Evolutionary conservation across 2,329 filamentous ascomycete genomes (phyloP), one percentile per base, ranked within the genome.

Genomic region (Neofusicoccum umdonicola): DNA sequence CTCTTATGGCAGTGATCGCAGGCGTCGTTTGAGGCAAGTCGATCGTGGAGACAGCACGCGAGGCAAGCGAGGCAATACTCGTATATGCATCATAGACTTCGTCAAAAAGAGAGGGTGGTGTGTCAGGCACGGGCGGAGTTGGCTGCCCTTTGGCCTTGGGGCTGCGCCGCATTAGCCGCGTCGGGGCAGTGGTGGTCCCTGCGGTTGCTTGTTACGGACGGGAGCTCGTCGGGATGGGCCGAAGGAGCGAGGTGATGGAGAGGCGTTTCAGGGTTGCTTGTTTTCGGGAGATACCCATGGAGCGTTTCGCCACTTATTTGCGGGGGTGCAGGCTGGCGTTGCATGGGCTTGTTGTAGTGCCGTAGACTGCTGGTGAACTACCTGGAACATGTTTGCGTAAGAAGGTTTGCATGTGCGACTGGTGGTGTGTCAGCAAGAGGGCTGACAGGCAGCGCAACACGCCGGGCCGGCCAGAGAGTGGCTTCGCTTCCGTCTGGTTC

Each of bases 1-100:
- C 73, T 66, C 56, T 76, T 48, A 78, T 78, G 75, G 72, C 71
- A 67, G 66, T 80, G 52, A 74, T 81, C 67, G 77, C 78, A 63
- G 76, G 71, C 61, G 65, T 76, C 41, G 72, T 64, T 63, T 63
- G 61, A 63, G 61, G 31, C 15, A 45, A 9, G 42, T 47, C 56
- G 56, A 60, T 48, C 56, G 8, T 47, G 35, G 41, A 47, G 37
- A 22, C 39, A 37, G 56, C 42, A 17, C 39, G 27, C 39, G 15
- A 13, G 27, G 54, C 41, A 47, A 60, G 56, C 56, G 56, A 60
- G 42, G 42, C 56, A 60, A 60, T 60, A 60, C 27, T 60, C 56
- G 56, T 60, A 37, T 60, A 45, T 60, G 56, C 56, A 47, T 37
- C 56, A 37, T 60, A 27, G 56, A 47, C n/a, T 47, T 60, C 8